Evolutionary conservation across 1,284 basidiomycete genomes (phyloP).

Genomic region (Pulveroboletus sp.): DNA sequence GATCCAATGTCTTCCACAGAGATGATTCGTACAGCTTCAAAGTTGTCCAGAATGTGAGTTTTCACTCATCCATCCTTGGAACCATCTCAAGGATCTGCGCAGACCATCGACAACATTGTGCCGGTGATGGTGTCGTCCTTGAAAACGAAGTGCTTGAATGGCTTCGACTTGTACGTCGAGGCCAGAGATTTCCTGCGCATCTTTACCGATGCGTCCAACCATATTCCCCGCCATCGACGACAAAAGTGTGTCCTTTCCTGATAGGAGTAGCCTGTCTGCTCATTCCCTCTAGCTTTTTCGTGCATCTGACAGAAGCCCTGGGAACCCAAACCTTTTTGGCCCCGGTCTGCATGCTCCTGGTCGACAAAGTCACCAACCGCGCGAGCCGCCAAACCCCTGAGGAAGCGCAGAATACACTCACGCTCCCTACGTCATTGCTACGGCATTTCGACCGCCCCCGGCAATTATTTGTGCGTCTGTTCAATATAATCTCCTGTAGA

Average conservation of each 20-base stretch:
- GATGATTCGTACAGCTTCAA: conserved; percentile 96
- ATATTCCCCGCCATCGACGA: conserved; percentile 86
- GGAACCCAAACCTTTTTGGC: conserved; percentile 83
- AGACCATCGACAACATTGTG: conserved; percentile 92
- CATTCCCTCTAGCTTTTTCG: conserved; percentile 71
- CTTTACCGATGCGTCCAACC: conserved; percentile 85
- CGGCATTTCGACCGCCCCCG: conserved; percentile 56
- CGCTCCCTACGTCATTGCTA: conserved; percentile 66
- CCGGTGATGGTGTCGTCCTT: conserved; percentile 88
- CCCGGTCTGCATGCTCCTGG: conserved; percentile 83
- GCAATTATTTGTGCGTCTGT: conserved; percentile 53
- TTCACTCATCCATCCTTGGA: neutral
- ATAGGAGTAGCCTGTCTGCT: conserved; percentile 11
- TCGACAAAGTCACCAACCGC: conserved; percentile 77
- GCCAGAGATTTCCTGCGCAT: conserved; percentile 79
- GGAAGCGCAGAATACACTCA: conserved; percentile 61
- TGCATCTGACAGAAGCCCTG: conserved; percentile 86
- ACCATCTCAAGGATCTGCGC: conserved; percentile 3
- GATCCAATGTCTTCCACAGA: conserved; percentile 92
- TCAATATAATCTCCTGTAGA: conserved; percentile 1
- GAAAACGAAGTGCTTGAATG: conserved; percentile 52
- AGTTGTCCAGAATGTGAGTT: conserved; percentile 84
- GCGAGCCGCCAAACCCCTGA: conserved; percentile 65
- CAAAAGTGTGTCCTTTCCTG: conserved; percentile 56
- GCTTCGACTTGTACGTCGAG: conserved; percentile 64